These are phyloP conservation scores for Lactarius indigo DNA, from an alignment of 768 basidiomycete species.

Conservation along the genomic window DNA sequence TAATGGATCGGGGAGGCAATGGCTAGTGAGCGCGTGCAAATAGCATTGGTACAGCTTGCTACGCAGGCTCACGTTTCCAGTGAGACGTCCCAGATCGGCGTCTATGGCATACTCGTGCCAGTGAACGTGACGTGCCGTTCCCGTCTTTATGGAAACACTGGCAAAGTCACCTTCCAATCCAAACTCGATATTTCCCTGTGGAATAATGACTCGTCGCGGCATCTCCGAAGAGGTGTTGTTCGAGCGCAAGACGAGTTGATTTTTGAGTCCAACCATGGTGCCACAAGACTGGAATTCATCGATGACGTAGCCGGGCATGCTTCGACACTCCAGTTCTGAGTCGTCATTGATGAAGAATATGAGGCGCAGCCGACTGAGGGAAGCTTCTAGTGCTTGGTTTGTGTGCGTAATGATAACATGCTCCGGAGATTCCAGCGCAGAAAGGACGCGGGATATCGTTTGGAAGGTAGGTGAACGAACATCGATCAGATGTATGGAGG, in stretches of 20 bases:
- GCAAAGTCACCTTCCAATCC: background rate
- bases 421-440: background rate
- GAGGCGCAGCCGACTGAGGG: conserved; percentile 40
- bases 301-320: conserved; percentile 41
- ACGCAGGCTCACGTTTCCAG: conserved; percentile 29
- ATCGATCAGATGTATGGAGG: background rate
- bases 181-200: conserved; percentile 5
- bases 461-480: background rate
- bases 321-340: conserved; percentile 37
- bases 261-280: conserved; percentile 42
- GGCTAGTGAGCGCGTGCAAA: conserved; percentile 48
- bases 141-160: background rate
- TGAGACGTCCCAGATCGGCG: conserved; percentile 31
- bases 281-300: conserved; percentile 41
- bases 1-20: conserved; percentile 42
- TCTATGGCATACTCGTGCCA: conserved; percentile 35
- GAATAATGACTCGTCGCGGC: conserved; percentile 9
- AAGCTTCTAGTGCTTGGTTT: background rate
- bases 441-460: background rate
- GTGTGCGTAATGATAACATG: background rate
- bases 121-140: background rate
- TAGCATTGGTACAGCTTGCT: conserved; percentile 39
- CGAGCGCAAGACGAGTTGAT: conserved; percentile 27
- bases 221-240: background rate
- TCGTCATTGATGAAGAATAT: conserved; percentile 37